A percentile compares a stretch with the other conserved stretches of the same genome.
Conservation (phyloP, 78 protist genomes). For the Protostelium mycophagum region DNA sequence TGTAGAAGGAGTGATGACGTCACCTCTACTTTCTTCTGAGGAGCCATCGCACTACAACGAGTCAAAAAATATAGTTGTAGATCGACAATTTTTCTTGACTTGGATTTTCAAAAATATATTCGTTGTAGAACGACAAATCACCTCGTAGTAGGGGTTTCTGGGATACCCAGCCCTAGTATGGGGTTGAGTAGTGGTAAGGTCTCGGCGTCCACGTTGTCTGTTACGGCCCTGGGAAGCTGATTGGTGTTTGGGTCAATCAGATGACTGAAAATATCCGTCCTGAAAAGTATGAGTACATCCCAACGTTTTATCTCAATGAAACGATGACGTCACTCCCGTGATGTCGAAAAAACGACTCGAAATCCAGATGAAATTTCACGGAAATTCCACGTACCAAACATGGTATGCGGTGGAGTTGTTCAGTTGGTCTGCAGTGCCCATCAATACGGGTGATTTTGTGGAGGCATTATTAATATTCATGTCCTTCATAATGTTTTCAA, state of each 20-base stretch:
- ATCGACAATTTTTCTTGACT: too few relatives aligned
- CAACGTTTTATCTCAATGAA: too few relatives aligned
- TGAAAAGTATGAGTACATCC: too few relatives aligned
- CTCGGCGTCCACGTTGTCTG: not conserved
- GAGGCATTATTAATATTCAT: not conserved
- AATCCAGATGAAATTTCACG: too few relatives aligned
- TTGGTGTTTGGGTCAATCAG: not conserved
- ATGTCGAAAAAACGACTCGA: too few relatives aligned
- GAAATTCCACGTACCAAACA: too few relatives aligned
- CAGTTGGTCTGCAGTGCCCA: not conserved
- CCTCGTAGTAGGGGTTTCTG: not conserved
- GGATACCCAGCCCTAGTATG: not conserved
- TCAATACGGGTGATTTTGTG: not conserved
- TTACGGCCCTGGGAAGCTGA: not conserved
- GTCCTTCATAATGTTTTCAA: not conserved
- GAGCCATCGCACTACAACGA: not conserved
- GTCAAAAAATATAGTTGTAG: too few relatives aligned
- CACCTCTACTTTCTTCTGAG: not conserved
- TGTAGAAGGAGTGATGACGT: not conserved
- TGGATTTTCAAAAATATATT: too few relatives aligned
- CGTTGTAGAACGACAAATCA: too few relatives aligned
- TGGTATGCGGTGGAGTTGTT: not conserved
- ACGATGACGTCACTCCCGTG: too few relatives aligned
- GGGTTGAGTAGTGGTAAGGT: not conserved
- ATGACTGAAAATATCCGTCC: not conserved